Evolutionary conservation across 164 flowering plant genomes (phyloP).

Genomic region (Chimonanthus praecox): DNA sequence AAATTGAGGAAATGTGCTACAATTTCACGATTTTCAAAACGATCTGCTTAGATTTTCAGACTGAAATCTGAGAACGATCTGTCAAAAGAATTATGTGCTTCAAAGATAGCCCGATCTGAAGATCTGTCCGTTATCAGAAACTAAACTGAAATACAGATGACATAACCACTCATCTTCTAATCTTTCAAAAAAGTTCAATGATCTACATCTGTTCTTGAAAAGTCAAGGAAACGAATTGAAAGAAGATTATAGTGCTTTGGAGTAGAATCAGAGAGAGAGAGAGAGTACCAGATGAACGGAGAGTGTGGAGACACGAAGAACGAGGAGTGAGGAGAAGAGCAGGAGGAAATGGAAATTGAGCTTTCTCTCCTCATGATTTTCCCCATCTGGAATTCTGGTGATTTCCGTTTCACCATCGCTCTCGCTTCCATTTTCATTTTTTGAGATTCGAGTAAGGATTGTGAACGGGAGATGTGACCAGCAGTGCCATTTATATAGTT

Average conservation of each 20-base stretch:
- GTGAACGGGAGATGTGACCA: no score
- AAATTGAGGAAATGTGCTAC: not conserved
- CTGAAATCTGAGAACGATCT: not conserved
- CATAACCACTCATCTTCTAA: not conserved
- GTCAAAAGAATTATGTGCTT: not conserved
- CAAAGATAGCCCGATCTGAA: not conserved
- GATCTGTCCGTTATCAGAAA: not conserved
- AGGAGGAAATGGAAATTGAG: slow-evolving; percentile 32
- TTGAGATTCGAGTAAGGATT: no score
- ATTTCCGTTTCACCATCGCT: no score
- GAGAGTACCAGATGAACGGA: slow-evolving; percentile 31
- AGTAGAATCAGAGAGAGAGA: slow-evolving; percentile 10
- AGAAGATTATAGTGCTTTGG: not conserved
- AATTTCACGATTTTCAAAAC: not conserved
- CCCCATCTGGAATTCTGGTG: slow-evolving; percentile 11
- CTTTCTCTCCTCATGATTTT: slow-evolving; percentile 28
- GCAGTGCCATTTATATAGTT: no score
- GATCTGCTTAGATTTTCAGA: not conserved
- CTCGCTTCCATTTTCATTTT: no score
- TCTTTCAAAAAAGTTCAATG: not conserved
- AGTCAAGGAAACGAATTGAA: not conserved
- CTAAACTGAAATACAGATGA: not conserved
- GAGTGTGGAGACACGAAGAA: slow-evolving; percentile 22
- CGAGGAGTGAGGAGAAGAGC: slow-evolving; percentile 37
- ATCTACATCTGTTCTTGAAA: not conserved